phyloP scores from a whole-genome alignment of 192 early-diverging fungal species.

The Rhizophagus sp. region DNA sequence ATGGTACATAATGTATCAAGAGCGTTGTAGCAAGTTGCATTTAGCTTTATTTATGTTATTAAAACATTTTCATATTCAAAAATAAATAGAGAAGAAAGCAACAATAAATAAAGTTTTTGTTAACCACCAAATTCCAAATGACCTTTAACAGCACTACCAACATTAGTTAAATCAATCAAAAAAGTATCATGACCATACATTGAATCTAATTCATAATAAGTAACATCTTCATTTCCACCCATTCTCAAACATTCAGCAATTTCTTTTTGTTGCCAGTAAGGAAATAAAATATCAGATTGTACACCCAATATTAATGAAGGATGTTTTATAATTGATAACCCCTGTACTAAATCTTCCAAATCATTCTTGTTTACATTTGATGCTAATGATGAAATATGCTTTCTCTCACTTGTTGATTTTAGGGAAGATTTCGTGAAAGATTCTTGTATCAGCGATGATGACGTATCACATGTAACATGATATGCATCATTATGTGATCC shows the following conservation, averaged over 20 bases:
- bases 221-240: conserved; percentile 87
- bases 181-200: conserved; percentile 98
- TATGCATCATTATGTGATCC: conserved; percentile 35
- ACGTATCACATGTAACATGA: conserved; percentile 19
- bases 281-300: conserved; percentile 94
- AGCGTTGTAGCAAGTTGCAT: no score
- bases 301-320: conserved; percentile 93
- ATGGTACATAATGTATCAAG: no score
- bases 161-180: conserved; percentile 84
- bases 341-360: conserved; percentile 67
- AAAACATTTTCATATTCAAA: background rate
- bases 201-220: conserved; percentile 96
- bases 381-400: conserved; percentile 22
- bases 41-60: no score
- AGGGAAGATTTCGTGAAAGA: background rate
- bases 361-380: conserved; percentile 17
- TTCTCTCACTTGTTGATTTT: background rate
- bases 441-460: background rate
- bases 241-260: conserved; percentile 84
- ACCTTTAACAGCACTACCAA: conserved; percentile 94
- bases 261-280: conserved; percentile 93
- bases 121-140: conserved; percentile 63
- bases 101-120: background rate
- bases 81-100: no score
- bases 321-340: conserved; percentile 65